Conservation (phyloP, 2,329 filamentous ascomycete genomes). For the Trichoderma sp. region DNA sequence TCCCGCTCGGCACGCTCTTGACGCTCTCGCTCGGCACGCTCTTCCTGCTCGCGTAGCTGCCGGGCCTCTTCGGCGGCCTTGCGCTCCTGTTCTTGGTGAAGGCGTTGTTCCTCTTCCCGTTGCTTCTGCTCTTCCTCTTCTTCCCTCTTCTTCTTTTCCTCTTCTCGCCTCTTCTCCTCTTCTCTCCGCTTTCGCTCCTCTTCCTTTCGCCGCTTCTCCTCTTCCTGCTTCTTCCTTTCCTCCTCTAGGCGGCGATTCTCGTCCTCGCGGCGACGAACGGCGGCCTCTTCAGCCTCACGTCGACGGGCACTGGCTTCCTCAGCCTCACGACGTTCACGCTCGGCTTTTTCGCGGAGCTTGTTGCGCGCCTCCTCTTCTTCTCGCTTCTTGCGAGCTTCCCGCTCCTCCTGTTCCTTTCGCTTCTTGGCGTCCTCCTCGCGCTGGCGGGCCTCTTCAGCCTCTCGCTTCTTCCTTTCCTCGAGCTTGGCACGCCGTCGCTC, state of each 20-base stretch:
- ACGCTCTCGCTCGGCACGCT: constrained; percentile 54
- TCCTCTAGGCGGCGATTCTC: constrained; percentile 45
- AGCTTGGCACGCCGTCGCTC: constrained; percentile 38
- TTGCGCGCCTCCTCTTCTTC: constrained; percentile 44
- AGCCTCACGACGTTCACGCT: constrained; percentile 43
- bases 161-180: constrained; percentile 41
- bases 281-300: constrained; percentile 43
- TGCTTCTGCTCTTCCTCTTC: constrained; percentile 44
- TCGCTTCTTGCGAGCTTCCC: constrained; percentile 42
- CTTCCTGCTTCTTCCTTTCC: constrained; percentile 43
- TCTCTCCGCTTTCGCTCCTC: constrained; percentile 43
- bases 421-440: constrained; percentile 42
- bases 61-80: constrained; percentile 55
- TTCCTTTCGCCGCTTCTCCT: constrained; percentile 42
- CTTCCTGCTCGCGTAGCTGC: constrained; percentile 54
- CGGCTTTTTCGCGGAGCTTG: constrained; percentile 41
- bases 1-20: constrained; percentile 41
- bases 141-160: constrained; percentile 40
- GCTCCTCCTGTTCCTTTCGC: constrained; percentile 41
- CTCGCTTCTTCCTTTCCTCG: constrained; percentile 45
- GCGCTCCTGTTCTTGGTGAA: constrained; percentile 49
- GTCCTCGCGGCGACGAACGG: constrained; percentile 45
- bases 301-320: constrained; percentile 42
- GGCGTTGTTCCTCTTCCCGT: constrained; percentile 52
- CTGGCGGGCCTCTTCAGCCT: constrained; percentile 38